Conservation (phyloP, 129 eudicot genomes). For the Scalesia atractyloides region DNA sequence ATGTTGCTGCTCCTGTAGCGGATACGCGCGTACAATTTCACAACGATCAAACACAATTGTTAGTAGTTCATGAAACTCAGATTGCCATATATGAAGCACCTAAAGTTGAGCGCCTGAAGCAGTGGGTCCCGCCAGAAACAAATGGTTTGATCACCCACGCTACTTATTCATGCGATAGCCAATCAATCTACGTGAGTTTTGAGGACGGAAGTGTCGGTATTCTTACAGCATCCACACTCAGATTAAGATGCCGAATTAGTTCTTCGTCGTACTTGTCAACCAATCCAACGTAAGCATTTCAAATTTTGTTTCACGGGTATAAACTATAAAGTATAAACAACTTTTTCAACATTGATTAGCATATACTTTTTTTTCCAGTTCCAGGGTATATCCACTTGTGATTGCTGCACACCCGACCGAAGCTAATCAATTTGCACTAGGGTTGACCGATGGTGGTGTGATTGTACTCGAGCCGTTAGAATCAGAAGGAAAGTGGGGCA, state of each 20-base stretch:
- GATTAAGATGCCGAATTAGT: conserved; percentile 71
- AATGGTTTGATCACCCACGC: conserved; percentile 89
- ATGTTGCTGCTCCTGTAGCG: conserved; percentile 65
- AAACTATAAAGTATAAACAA: no score
- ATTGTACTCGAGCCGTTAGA: conserved; percentile 77
- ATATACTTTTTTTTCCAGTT: conserved; percentile 32
- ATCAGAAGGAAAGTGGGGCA: conserved; percentile 93
- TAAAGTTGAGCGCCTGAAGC: conserved; percentile 68
- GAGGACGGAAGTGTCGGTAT: conserved; percentile 82
- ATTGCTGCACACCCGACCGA: conserved; percentile 87
- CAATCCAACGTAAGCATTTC: conserved; percentile 59
- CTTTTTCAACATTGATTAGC: not conserved
- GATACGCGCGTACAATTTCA: conserved; percentile 93
- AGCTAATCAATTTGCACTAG: conserved; percentile 78
- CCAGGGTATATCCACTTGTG: conserved; percentile 72
- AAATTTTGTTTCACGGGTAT: no score
- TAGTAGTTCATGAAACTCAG: conserved; percentile 86
- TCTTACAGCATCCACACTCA: conserved; percentile 72
- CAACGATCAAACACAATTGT: conserved; percentile 74
- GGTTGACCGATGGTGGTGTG: conserved; percentile 83
- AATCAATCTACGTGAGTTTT: conserved; percentile 69
- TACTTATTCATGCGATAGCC: conserved; percentile 89
- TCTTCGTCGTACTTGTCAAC: conserved; percentile 67
- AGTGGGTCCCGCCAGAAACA: conserved; percentile 89
- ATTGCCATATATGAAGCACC: conserved; percentile 87